These are phyloP conservation scores for Ceratobasidium theobromae DNA, from an alignment of 1,284 basidiomycete genomes.

Conservation along the genomic window DNA sequence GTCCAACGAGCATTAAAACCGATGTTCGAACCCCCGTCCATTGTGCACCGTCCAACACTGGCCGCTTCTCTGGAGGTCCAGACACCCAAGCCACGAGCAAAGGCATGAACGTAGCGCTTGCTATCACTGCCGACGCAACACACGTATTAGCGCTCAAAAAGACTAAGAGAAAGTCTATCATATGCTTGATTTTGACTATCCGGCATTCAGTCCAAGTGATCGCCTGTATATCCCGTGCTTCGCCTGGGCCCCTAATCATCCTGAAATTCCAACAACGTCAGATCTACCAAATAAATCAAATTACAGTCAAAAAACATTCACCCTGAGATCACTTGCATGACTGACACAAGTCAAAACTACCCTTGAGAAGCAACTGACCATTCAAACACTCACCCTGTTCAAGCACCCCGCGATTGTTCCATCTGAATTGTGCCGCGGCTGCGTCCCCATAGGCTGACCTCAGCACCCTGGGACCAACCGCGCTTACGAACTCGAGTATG, in stretches of 20 bases:
- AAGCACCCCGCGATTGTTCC: neutral
- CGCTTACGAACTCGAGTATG: neutral
- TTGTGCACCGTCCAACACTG: neutral
- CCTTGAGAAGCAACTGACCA: neutral
- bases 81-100: constrained; percentile 9
- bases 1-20: neutral
- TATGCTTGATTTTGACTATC: neutral
- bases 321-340: neutral
- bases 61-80: neutral
- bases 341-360: neutral
- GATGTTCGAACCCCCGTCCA: constrained; percentile 3
- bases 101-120: constrained; percentile 4
- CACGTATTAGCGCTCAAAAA: neutral
- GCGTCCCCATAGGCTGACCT: neutral
- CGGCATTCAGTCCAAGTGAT: neutral
- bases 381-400: neutral
- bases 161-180: constrained; percentile 7
- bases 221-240: neutral
- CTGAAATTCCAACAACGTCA: neutral
- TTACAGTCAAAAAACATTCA: neutral
- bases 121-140: neutral
- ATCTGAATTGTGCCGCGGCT: neutral
- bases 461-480: neutral
- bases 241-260: neutral
- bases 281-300: neutral